phyloP scores from a whole-genome alignment of 148 eudicot species.

The Spergularia bocconei region DNA sequence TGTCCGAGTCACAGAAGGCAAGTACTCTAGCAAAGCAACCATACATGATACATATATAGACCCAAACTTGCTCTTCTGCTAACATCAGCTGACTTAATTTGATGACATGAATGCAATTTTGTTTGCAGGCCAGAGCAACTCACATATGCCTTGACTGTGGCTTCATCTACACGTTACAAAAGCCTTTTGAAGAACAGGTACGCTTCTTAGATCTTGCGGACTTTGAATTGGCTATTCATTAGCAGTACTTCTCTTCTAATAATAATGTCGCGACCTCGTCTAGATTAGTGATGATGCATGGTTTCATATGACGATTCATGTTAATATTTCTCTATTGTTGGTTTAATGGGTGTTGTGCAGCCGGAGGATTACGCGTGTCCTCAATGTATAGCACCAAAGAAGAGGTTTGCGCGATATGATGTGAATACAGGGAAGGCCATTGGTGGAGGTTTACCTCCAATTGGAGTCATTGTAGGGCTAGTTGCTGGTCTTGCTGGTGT shows the following conservation, averaged over 20 bases:
- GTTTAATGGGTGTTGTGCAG: constrained; percentile 36
- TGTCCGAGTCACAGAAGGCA: constrained; percentile 86
- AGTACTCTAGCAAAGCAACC: constrained; percentile 1
- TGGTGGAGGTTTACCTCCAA: constrained; percentile 83
- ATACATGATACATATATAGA: too few relatives aligned
- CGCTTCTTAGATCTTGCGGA: constrained; percentile 7
- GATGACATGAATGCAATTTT: too few relatives aligned
- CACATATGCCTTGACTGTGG: constrained; percentile 98
- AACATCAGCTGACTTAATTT: too few relatives aligned
- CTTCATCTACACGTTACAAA: constrained; percentile 67
- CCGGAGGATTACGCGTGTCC: constrained; percentile 84
- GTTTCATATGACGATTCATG: too few relatives aligned
- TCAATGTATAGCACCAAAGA: constrained; percentile 93
- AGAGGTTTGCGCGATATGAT: constrained; percentile 86
- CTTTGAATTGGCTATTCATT: too few relatives aligned
- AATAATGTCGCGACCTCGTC: too few relatives aligned
- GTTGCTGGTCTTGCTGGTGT: constrained; percentile 75
- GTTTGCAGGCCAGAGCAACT: constrained; percentile 77
- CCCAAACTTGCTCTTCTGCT: too few relatives aligned
- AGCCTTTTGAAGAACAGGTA: constrained; percentile 92
- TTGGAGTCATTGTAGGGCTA: constrained; percentile 87
- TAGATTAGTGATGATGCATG: too few relatives aligned
- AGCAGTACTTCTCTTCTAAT: too few relatives aligned
- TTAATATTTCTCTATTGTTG: not conserved
- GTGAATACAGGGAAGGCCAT: constrained; percentile 79